phyloP scores from a whole-genome alignment of 768 basidiomycete species.

The Lyophyllum decastes region DNA sequence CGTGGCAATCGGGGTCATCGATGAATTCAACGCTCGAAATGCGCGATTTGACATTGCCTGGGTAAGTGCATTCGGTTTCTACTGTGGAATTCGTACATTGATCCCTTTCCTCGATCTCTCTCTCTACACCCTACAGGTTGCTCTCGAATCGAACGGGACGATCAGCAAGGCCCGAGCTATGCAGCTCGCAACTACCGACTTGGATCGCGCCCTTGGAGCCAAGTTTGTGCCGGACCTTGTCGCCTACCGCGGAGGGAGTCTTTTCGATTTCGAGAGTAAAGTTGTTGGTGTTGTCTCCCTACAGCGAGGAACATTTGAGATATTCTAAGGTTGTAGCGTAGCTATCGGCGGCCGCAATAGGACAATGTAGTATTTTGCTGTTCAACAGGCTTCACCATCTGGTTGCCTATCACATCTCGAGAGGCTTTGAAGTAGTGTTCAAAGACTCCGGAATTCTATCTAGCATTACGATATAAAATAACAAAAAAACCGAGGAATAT shows the following conservation, averaged over 20 bases:
- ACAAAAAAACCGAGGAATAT: no score
- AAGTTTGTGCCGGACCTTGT: conserved; percentile 42
- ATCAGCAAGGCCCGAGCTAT: conserved; percentile 40
- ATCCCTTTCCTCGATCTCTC: not conserved
- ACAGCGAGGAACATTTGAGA: conserved; percentile 15
- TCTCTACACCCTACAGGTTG: conserved; percentile 18
- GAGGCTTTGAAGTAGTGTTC: no score
- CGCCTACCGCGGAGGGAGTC: conserved; percentile 36
- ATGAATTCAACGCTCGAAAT: conserved; percentile 67
- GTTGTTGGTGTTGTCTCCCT: conserved; percentile 42
- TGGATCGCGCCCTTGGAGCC: conserved; percentile 33
- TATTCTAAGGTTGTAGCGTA: not conserved
- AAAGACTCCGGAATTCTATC: no score
- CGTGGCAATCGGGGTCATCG: conserved; percentile 58
- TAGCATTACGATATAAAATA: no score
- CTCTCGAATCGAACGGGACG: conserved; percentile 35
- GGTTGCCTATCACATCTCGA: no score
- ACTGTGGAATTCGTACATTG: not conserved
- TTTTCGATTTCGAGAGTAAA: conserved; percentile 46
- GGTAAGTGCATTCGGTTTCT: conserved; percentile 32
- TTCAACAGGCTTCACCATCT: no score
- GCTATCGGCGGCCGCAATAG: no score
- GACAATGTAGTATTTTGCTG: no score
- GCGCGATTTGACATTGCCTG: conserved; percentile 66
- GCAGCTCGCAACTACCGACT: conserved; percentile 12